A percentile compares a stretch with the other conserved stretches of the same genome.
These are phyloP conservation scores for Talaromyces sp. DNA, from an alignment of 2,329 filamentous ascomycete genomes.

Conservation along the genomic window DNA sequence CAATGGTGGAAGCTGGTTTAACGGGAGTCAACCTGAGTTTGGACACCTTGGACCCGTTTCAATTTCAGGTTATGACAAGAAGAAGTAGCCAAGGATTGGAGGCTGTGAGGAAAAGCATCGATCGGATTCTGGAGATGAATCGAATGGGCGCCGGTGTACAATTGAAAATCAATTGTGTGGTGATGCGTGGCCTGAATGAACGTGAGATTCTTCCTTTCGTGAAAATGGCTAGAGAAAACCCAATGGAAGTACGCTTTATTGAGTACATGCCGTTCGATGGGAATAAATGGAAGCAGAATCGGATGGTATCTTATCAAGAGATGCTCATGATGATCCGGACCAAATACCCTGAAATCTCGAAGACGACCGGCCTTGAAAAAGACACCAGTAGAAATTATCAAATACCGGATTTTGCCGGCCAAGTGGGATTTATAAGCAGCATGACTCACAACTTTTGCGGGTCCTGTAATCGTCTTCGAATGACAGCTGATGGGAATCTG, in stretches of 20 bases:
- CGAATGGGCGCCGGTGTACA: constrained; percentile 69
- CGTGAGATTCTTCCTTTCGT: constrained; percentile 86
- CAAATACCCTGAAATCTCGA: constrained; percentile 68
- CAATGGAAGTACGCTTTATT: constrained; percentile 96
- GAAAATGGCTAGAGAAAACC: constrained; percentile 78
- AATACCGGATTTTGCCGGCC: constrained; percentile 80
- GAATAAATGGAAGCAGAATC: constrained; percentile 89
- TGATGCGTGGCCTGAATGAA: constrained; percentile 94
- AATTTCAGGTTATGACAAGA: constrained; percentile 90
- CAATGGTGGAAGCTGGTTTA: constrained; percentile 87
- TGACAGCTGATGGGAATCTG: constrained; percentile 91
- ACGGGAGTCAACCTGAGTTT: constrained; percentile 95
- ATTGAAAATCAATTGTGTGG: constrained; percentile 95
- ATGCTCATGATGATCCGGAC: constrained; percentile 80
- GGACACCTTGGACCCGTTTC: constrained; percentile 88
- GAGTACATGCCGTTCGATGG: too few relatives aligned
- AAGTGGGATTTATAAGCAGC: constrained; percentile 93
- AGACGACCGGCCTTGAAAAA: constrained; percentile 74
- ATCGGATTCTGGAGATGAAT: constrained; percentile 84
- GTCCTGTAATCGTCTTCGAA: constrained; percentile 86
- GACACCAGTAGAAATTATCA: constrained; percentile 96
- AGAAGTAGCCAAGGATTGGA: constrained; percentile 78
- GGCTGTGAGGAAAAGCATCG: constrained; percentile 85
- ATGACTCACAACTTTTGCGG: constrained; percentile 99
- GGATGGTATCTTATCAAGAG: constrained; percentile 88